These are phyloP conservation scores for Phytopythium litorale DNA, from an alignment of 352 stramenopile species.

Conservation along the genomic window DNA sequence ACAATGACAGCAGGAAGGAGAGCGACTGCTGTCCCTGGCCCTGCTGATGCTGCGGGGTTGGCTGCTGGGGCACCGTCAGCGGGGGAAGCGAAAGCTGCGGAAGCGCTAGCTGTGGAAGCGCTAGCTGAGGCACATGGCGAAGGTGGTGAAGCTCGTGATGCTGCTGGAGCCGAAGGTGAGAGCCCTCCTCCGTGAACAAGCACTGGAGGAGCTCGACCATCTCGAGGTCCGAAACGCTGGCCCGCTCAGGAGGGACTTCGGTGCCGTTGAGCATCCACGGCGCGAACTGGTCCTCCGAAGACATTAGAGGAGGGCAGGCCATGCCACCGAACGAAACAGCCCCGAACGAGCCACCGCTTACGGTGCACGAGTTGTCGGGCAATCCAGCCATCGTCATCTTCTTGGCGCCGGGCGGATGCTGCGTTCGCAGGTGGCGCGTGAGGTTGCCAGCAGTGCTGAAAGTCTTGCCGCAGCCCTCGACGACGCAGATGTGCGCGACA, in stretches of 20 bases:
- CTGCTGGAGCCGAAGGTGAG: constrained; percentile 4
- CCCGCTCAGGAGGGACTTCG: constrained; percentile 13
- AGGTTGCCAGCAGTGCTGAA: constrained; percentile 70
- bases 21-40: background rate
- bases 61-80: background rate
- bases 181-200: constrained; percentile 29
- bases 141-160: background rate
- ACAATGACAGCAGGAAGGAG: constrained; percentile 3
- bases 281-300: constrained; percentile 21
- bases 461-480: constrained; percentile 54
- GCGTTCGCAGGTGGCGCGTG: constrained; percentile 60
- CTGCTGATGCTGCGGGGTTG: background rate
- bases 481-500: constrained; percentile 48
- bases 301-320: constrained; percentile 12
- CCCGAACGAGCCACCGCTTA: background rate
- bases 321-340: constrained; percentile 12
- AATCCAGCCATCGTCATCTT: constrained; percentile 17
- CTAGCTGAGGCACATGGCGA: background rate
- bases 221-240: constrained; percentile 36
- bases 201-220: constrained; percentile 42
- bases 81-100: background rate
- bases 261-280: constrained; percentile 19
- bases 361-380: no score
- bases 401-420: constrained; percentile 43
- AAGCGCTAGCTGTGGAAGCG: background rate